phyloP scores from a whole-genome alignment of 805 yeast species.

The Lipomyces japonicus region DNA sequence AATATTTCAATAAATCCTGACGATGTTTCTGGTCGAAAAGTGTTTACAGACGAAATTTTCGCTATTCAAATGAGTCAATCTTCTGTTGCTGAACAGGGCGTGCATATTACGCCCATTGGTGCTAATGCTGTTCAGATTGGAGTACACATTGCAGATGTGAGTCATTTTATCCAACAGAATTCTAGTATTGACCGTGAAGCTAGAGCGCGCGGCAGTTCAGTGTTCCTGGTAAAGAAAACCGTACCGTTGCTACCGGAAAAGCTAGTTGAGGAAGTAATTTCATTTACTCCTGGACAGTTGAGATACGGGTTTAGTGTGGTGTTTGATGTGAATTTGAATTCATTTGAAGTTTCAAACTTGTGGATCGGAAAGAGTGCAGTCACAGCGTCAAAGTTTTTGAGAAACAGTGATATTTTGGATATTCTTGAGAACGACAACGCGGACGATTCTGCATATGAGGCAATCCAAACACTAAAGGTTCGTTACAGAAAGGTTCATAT shows the following conservation, averaged over 20 bases:
- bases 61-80: constrained; percentile 58
- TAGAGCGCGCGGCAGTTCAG: constrained; percentile 84
- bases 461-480: neutral
- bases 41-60: constrained; percentile 57
- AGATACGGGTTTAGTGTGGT: constrained; percentile 72
- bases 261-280: constrained; percentile 52
- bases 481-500: neutral
- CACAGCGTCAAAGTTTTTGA: constrained; percentile 56
- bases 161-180: constrained; percentile 67
- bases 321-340: constrained; percentile 70
- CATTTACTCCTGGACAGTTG: constrained; percentile 57
- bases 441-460: neutral
- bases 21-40: constrained; percentile 44
- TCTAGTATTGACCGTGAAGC: constrained; percentile 82
- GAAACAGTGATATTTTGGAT: constrained; percentile 47
- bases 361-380: constrained; percentile 72
- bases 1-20: constrained; percentile 5
- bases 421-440: neutral
- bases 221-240: constrained; percentile 73
- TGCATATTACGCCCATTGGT: constrained; percentile 66
- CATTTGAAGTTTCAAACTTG: constrained; percentile 68
- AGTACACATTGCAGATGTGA: constrained; percentile 77
- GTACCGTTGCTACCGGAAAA: constrained; percentile 65
- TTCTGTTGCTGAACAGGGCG: constrained; percentile 64
- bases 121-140: constrained; percentile 71